Percentiles rank a stretch among this genome's conserved stretches.
These are phyloP conservation scores for Aspergillus texensis DNA, from an alignment of 2,329 filamentous ascomycete species.

Conservation along the genomic window DNA sequence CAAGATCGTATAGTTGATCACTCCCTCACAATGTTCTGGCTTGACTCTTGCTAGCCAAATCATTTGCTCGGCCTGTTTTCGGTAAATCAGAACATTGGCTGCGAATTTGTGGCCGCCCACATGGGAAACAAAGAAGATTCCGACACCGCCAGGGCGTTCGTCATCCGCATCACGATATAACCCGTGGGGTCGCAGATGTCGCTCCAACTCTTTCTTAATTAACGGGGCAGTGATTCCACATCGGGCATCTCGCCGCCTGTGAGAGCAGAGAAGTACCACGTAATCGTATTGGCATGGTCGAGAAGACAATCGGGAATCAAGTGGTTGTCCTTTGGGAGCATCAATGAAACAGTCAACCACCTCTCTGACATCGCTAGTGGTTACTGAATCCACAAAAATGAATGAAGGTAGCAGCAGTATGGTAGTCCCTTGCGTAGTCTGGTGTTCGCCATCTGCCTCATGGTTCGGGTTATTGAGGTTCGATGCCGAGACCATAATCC, in stretches of 20 bases:
- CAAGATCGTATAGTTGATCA: constrained; percentile 81
- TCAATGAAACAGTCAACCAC: constrained; percentile 71
- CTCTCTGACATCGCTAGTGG: constrained; percentile 63
- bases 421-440: constrained; percentile 56
- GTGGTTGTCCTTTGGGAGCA: constrained; percentile 60
- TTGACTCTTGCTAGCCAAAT: constrained; percentile 88
- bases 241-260: constrained; percentile 83
- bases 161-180: constrained; percentile 81
- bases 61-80: constrained; percentile 51
- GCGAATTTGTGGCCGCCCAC: constrained; percentile 93
- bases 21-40: constrained; percentile 85
- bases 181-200: constrained; percentile 77
- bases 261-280: constrained; percentile 85
- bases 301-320: constrained; percentile 42
- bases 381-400: constrained; percentile 75
- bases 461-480: constrained; percentile 30
- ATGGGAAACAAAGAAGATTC: constrained; percentile 89
- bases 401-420: constrained; percentile 82
- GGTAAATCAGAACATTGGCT: constrained; percentile 87
- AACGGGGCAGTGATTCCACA: constrained; percentile 88
- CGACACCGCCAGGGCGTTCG: constrained; percentile 79
- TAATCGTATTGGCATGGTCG: constrained; percentile 75
- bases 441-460: constrained; percentile 6
- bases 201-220: constrained; percentile 76
- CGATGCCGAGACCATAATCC: constrained; percentile 41